phyloP scores from a whole-genome alignment of 768 basidiomycete genomes.

The Tylopilus sp. region DNA sequence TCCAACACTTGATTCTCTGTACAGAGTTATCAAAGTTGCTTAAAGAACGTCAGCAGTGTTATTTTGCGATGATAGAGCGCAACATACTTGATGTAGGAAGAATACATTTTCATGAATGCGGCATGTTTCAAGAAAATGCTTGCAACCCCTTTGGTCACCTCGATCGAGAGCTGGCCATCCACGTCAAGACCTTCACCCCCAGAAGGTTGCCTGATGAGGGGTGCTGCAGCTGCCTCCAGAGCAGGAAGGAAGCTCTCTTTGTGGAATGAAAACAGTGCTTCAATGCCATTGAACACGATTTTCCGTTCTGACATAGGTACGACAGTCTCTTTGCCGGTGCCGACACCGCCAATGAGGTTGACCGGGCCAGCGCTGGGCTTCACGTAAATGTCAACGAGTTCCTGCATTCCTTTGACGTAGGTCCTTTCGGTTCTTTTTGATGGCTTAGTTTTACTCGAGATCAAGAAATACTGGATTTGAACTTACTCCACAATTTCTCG shows the following conservation, averaged over 20 bases:
- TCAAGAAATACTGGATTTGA: not conserved
- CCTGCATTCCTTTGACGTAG: constrained; percentile 91
- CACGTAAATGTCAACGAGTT: constrained; percentile 94
- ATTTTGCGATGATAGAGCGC: constrained; percentile 2
- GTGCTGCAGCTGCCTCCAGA: constrained; percentile 72
- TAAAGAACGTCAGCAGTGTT: constrained; percentile 13
- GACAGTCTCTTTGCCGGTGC: constrained; percentile 76
- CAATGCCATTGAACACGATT: constrained; percentile 88
- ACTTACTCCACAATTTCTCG: constrained; percentile 90
- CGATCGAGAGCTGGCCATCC: constrained; percentile 70
- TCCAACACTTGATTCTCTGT: constrained; percentile 85
- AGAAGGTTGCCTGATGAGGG: constrained; percentile 52
- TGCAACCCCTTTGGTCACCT: constrained; percentile 78
- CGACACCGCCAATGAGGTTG: constrained; percentile 65
- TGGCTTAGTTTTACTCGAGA: constrained; percentile 8
- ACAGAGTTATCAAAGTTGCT: constrained; percentile 95
- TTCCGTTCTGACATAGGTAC: constrained; percentile 84
- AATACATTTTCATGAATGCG: constrained; percentile 99
- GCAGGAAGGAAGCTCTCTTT: constrained; percentile 90
- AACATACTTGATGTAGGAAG: constrained; percentile 92
- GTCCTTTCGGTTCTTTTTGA: constrained; percentile 83
- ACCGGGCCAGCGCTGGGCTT: constrained; percentile 73
- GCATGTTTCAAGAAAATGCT: constrained; percentile 90
- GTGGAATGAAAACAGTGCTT: constrained; percentile 89
- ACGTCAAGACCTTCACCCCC: constrained; percentile 52